These are phyloP conservation scores for Glonium stellatum DNA, from an alignment of 495 filamentous ascomycete species.

Conservation along the genomic window DNA sequence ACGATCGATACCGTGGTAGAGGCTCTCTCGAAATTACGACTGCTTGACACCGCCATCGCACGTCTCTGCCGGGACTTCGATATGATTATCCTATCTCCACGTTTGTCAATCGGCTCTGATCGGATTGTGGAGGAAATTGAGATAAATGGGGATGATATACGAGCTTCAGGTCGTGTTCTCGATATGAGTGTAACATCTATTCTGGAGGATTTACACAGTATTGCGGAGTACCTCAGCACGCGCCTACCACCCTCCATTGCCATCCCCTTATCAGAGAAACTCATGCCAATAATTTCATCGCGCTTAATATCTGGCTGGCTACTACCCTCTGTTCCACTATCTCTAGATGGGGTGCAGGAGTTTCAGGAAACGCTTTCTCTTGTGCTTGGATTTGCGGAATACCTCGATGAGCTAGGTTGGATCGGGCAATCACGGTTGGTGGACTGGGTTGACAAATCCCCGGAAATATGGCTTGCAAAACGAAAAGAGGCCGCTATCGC, in stretches of 20 bases:
- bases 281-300: constrained; percentile 60
- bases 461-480: constrained; percentile 79
- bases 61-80: constrained; percentile 31
- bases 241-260: constrained; percentile 58
- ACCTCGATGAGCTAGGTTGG: constrained; percentile 57
- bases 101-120: constrained; percentile 23
- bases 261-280: constrained; percentile 52
- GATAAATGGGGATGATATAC: constrained; percentile 30
- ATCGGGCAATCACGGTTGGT: constrained; percentile 60
- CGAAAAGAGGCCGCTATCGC: constrained; percentile 71
- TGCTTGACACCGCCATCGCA: constrained; percentile 27
- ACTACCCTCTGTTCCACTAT: constrained; percentile 64
- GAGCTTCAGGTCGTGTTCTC: constrained; percentile 26
- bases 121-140: constrained; percentile 22
- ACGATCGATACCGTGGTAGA: constrained; percentile 25
- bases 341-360: constrained; percentile 56
- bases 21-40: constrained; percentile 29
- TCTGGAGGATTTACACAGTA: constrained; percentile 52
- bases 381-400: constrained; percentile 55
- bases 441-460: constrained; percentile 73
- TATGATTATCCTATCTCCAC: constrained; percentile 29
- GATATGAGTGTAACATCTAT: constrained; percentile 36
- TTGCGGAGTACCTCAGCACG: constrained; percentile 59
- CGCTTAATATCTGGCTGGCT: constrained; percentile 68
- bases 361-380: constrained; percentile 60